Conservation (phyloP, 495 filamentous ascomycete genomes). For the Monascus purpureus region DNA sequence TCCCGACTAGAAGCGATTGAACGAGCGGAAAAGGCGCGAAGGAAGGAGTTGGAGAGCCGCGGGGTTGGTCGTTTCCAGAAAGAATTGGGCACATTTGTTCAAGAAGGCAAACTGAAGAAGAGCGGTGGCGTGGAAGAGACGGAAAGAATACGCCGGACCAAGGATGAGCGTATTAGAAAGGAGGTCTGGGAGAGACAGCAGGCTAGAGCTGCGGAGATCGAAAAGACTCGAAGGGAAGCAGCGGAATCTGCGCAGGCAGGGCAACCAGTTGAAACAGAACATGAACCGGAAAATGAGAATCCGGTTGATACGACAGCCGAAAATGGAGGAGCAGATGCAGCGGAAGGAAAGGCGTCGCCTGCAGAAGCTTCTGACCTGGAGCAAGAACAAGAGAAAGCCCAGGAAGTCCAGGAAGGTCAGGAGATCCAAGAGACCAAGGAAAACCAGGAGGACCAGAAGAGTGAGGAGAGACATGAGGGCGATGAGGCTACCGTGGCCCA, state of each 20-base stretch:
- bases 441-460: constrained; percentile 3
- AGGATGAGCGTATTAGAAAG: constrained; percentile 74
- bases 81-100: constrained; percentile 76
- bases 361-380: constrained; percentile 3
- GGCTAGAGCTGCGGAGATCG: constrained; percentile 32
- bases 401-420: neutral
- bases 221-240: constrained; percentile 10
- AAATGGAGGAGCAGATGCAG: neutral
- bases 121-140: constrained; percentile 88
- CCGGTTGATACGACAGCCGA: neutral
- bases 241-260: constrained; percentile 14
- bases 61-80: constrained; percentile 70
- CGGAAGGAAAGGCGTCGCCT: constrained; percentile 13
- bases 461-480: neutral
- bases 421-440: constrained; percentile 1
- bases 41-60: constrained; percentile 73
- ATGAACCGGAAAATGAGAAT: neutral
- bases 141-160: constrained; percentile 67
- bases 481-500: neutral
- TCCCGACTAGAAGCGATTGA: constrained; percentile 88
- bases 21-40: constrained; percentile 74
- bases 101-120: constrained; percentile 89
- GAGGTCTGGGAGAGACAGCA: constrained; percentile 71
- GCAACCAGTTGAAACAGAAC: constrained; percentile 2
- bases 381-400: constrained; percentile 2